Conservation (phyloP, 1,139 yeast species). For the Candida mesenterica region DNA sequence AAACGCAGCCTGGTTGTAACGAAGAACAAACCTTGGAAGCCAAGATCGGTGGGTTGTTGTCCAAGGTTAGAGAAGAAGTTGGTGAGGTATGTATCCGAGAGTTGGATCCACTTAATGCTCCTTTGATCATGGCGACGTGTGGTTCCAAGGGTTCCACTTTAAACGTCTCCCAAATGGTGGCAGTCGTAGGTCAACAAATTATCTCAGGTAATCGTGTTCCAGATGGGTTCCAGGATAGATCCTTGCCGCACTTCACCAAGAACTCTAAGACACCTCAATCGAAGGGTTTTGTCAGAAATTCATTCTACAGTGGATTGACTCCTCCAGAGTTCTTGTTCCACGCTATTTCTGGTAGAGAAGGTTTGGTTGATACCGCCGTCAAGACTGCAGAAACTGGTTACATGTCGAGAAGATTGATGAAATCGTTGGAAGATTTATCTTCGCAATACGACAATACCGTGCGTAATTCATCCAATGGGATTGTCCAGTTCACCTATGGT, state of each 20-base stretch:
- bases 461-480: slow-evolving; percentile 91
- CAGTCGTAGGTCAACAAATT: slow-evolving; percentile 99
- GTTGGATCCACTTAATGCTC: slow-evolving; percentile 88
- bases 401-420: slow-evolving; percentile 98
- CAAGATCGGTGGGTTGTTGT: slow-evolving; percentile 90
- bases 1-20: slow-evolving; percentile 98
- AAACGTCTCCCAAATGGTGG: slow-evolving; percentile 99
- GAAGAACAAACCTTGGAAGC: slow-evolving; percentile 98
- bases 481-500: slow-evolving; percentile 97
- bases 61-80: slow-evolving; percentile 97
- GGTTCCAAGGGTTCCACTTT: slow-evolving; percentile 98
- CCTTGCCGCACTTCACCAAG: slow-evolving; percentile 94
- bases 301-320: slow-evolving; percentile 87
- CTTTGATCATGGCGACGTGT: slow-evolving; percentile 98
- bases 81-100: slow-evolving; percentile 97
- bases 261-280: slow-evolving; percentile 97
- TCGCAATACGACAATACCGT: slow-evolving; percentile 94
- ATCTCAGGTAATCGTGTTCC: slow-evolving; percentile 99
- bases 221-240: slow-evolving; percentile 98
- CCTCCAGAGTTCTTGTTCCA: slow-evolving; percentile 98
- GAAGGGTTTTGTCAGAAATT: slow-evolving; percentile 95
- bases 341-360: slow-evolving; percentile 99
- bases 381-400: slow-evolving; percentile 99
- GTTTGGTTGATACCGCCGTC: slow-evolving; percentile 98
- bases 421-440: slow-evolving; percentile 93